Evolutionary conservation across 495 filamentous ascomycete genomes (phyloP).

Genomic region (Ramalina peruviana): DNA sequence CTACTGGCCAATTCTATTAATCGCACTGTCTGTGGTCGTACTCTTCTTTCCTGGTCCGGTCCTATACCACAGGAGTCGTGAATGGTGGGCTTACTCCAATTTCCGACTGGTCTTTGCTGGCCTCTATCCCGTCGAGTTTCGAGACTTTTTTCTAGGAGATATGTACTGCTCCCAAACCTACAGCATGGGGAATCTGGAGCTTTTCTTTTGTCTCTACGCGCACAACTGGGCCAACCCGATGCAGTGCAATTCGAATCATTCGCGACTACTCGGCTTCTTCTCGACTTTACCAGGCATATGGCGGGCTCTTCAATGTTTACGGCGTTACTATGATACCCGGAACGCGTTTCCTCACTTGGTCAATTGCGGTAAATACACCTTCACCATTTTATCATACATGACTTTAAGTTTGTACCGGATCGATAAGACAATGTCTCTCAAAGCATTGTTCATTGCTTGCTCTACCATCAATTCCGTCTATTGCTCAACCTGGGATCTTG

Average conservation of each 20-base stretch:
- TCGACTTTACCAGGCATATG: slow-evolving; percentile 69
- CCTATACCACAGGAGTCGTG: slow-evolving; percentile 61
- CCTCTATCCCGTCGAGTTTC: slow-evolving; percentile 84
- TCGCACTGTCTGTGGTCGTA: slow-evolving; percentile 47
- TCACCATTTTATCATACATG: slow-evolving; percentile 66
- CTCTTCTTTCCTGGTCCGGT: slow-evolving; percentile 63
- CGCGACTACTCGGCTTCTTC: slow-evolving; percentile 75
- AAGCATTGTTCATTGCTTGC: slow-evolving; percentile 63
- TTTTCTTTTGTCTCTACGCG: slow-evolving; percentile 92
- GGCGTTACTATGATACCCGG: slow-evolving; percentile 75
- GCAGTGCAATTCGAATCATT: slow-evolving; percentile 76
- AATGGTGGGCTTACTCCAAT: slow-evolving; percentile 74
- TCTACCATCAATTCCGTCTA: slow-evolving; percentile 71
- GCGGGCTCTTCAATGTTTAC: slow-evolving; percentile 79
- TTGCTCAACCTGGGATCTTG: slow-evolving; percentile 88
- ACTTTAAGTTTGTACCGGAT: slow-evolving; percentile 74
- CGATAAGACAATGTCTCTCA: slow-evolving; percentile 36
- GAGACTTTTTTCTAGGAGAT: slow-evolving; percentile 94
- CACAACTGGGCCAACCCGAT: slow-evolving; percentile 53
- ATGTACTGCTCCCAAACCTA: slow-evolving; percentile 96
- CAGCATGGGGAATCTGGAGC: slow-evolving; percentile 74
- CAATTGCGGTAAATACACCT: slow-evolving; percentile 85
- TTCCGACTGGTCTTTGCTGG: slow-evolving; percentile 76
- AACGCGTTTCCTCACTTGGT: slow-evolving; percentile 85
- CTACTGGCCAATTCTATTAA: slow-evolving; percentile 78